Base-by-base conservation (phyloP, 352 stramenopile species). In the Globisporangium mamillatum region DNA sequence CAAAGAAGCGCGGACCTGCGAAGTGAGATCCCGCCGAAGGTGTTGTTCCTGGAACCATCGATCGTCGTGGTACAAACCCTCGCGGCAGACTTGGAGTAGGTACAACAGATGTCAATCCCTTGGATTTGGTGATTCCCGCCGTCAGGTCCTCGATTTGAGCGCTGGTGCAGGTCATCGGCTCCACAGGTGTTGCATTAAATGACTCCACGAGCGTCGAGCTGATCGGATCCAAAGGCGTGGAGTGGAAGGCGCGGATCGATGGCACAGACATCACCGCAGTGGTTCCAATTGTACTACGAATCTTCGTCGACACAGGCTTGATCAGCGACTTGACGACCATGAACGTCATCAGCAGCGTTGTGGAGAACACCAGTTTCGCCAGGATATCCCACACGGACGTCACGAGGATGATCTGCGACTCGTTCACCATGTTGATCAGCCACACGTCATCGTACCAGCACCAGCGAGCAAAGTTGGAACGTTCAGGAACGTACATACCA, bases 361-460 rank as follows among this genome's bases (percentile, higher is more conserved):
- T 57, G 9, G 65, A 62, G 36, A 70, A 66, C 10, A 66, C 14
- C 4, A 71, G 20, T 10, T 50, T 53, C 14, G 14, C 34, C 1
- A 52, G 3, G 10, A 71, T 41, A 24, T 71, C 66, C 34, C 29
- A 60, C 34, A 50, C 38, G 16, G 66, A 71, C 34, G 57, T 66
- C 24, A 66, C 50, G 6, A 71, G 20, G 52, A 71, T 67, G 58
- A 71, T 66, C 59, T 71, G 66, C 16, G 34, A 41, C 57, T 71
- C 66, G 52, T 71, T 71, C 48, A 71, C 56, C 66, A 71, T 71
- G 46, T 71, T 70, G 38, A 71, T 64, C 24, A 74, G 55, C 69
- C 69, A 74, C 4, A 32, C 44, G 27, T 74, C 69, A 22, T 74
- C 64, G 29, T 71, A 71, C 69, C 67, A 71, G 38, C 57, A 64